Evolutionary conservation across 1,139 yeast genomes (phyloP).

Genomic region (Candida glucosophila): DNA sequence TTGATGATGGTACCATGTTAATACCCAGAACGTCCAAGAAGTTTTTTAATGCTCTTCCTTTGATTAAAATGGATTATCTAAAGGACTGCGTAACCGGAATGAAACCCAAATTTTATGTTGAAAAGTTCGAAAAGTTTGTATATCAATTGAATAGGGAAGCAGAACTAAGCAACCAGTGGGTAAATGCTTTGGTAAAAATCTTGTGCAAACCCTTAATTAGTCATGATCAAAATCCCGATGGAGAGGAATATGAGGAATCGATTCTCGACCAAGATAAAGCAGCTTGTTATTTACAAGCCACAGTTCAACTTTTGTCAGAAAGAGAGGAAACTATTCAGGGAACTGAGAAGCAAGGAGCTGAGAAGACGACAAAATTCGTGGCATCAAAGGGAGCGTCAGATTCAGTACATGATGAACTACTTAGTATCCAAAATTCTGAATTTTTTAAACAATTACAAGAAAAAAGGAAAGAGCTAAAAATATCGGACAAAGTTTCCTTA

Average conservation of each 20-base stretch:
- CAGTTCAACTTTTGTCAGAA: slow-evolving; percentile 51
- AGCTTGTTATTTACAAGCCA: slow-evolving; percentile 52
- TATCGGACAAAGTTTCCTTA: slow-evolving; percentile 20
- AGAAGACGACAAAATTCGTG: slow-evolving; percentile 13
- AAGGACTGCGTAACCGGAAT: slow-evolving; percentile 12
- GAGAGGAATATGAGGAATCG: slow-evolving; percentile 72
- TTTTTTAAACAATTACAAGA: slow-evolving; percentile 23
- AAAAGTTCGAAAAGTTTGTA: slow-evolving; percentile 15
- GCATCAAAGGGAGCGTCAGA: slow-evolving; percentile 16
- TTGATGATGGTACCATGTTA: slow-evolving; percentile 23
- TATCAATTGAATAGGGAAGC: slow-evolving; percentile 51
- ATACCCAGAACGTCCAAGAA: slow-evolving; percentile 30
- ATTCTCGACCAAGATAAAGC: slow-evolving; percentile 67
- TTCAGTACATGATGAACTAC: slow-evolving; percentile 14
- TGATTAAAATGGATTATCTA: slow-evolving; percentile 13
- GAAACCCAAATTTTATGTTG: slow-evolving; percentile 13
- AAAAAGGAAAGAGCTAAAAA: slow-evolving; percentile 18
- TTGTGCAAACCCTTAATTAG: slow-evolving; percentile 38
- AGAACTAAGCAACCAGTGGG: slow-evolving; percentile 45
- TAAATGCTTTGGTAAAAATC: slow-evolving; percentile 34
- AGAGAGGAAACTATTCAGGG: slow-evolving; percentile 32
- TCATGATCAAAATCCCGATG: slow-evolving; percentile 47
- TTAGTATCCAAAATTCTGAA: slow-evolving; percentile 17
- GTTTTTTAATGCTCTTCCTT: slow-evolving; percentile 24
- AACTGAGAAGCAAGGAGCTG: slow-evolving; percentile 13